Base-by-base conservation (phyloP, 768 basidiomycete species). In the Amyloporia xantha region DNA sequence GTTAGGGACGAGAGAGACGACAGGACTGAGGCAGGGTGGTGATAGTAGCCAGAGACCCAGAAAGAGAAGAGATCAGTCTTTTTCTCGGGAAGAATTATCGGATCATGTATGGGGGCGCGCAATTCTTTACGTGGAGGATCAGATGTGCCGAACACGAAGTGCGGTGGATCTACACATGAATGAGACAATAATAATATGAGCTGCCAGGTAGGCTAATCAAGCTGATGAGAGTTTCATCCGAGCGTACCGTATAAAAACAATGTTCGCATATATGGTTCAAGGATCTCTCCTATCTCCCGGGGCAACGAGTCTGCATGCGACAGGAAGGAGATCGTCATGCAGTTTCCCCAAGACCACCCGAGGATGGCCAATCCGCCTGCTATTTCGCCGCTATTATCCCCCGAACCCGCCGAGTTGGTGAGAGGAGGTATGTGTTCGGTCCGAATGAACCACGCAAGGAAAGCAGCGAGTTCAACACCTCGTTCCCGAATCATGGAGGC, bases 331-430 rank as follows among this genome's bases (percentile, higher is more conserved):
- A 61, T 25, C 13, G 62, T 52, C n/a, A 54, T 58, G 2, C 53
- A 42, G 5, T 55, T 56, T 0, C 68, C 71, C 10, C 67, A 25
- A 5, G 69, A 71, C 71, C 71, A 72, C 1, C 68, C 69, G 0
- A 67, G 46, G 5, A 54, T 4, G 3, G 49, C 38, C 4, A 54
- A 15, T 3, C 53, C 53, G 13, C 53, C 53, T 12, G 41, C 6
- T 59, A 55, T 13, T 64, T 44, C 27, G 5, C 44, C 52, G 10
- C 51, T 45, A 9, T 12, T 26, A 13, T 43, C 44, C 3, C 15
- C 41, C 2, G 47, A 20, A 23, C 15, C 15, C 9, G 43, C 28
- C 20, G 24, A 20, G 50, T 3, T 15, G 12, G 20, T 19, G 3
- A 62, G 39, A 0, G 52, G 55, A 4, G 68, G 67, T 6, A 73